Base-by-base conservation (phyloP, 1,139 yeast genomes). In the Meyerozyma elateridarum region DNA sequence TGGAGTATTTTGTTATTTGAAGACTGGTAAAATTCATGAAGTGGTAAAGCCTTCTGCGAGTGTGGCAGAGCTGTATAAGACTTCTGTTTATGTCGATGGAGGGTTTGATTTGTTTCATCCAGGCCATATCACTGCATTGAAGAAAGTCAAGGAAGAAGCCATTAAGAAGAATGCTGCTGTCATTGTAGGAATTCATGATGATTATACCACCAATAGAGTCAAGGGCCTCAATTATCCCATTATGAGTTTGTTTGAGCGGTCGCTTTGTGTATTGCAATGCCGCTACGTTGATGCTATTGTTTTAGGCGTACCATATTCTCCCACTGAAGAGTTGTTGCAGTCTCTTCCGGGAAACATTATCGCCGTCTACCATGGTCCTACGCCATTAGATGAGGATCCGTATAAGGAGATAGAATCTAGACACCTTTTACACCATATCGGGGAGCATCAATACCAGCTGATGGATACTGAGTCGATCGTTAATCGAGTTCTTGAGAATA, bases 71-170 rank as follows among this genome's bases (percentile, higher is more conserved):
- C 15, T 44, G 46, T 35, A 61, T 68, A 29, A 46, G 46, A 34
- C 47, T 20, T 57, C 74, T 8, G 70, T 64, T 35, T 85, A 83
- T 48, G 71, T 85, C 7, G 88, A 82, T 46, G 97, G 97, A 14
- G 85, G 85, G 1, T 91, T 88, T 61, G 98, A 91, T 56, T 66
- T 91, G 40, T 88, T 91, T 59, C 89, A 88, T 52, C 89, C 95
- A 18, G 97, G 96, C 12, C 96, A 91, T 52, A 85, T 89, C 41
- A 84, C 79, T 48, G 77, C 79, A 8, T 63, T 84, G 40, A 63
- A 71, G 36, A 51, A 61, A 7, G 76, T 73, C 8, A 51, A 57
- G 20, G 56, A 57, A 36, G 59, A 56, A 26, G 79, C 53, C 33
- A 54, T 38, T 48, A 56, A 33, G 26, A 62, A 63, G 3, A 56